Conservation (phyloP, 1,139 yeast species). For the Yamadazyma taylorii region DNA sequence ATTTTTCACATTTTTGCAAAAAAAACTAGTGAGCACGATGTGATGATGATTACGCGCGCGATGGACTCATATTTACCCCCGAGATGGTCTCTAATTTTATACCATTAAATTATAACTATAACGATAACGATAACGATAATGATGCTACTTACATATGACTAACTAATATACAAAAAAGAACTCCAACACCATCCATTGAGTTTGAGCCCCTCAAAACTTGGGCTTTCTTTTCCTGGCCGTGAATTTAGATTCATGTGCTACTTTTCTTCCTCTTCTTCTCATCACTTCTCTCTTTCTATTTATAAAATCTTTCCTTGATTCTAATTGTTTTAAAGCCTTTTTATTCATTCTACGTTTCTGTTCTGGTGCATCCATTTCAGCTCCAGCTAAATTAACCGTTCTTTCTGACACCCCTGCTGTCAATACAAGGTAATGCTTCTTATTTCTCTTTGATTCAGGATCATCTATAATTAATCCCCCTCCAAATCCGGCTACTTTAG, state of each 20-base stretch:
- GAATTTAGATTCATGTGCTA: slow-evolving; percentile 87
- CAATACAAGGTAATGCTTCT: slow-evolving; percentile 84
- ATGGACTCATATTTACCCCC: slow-evolving; percentile 1
- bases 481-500: slow-evolving; percentile 92
- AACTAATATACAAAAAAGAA: slow-evolving; percentile 10
- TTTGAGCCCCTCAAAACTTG: slow-evolving; percentile 62
- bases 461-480: slow-evolving; percentile 95
- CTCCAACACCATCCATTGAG: too few relatives aligned
- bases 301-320: slow-evolving; percentile 78
- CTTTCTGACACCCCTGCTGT: slow-evolving; percentile 82
- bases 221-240: slow-evolving; percentile 93
- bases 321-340: slow-evolving; percentile 58
- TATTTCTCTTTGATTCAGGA: slow-evolving; percentile 88
- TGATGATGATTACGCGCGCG: background rate
- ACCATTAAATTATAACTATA: too few relatives aligned
- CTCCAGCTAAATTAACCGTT: slow-evolving; percentile 72
- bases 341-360: slow-evolving; percentile 43
- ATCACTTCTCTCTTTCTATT: slow-evolving; percentile 89
- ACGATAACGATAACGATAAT: too few relatives aligned
- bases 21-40: too few relatives aligned
- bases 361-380: slow-evolving; percentile 68
- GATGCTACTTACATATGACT: slow-evolving; percentile 1
- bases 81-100: background rate
- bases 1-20: slow-evolving; percentile 7
- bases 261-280: slow-evolving; percentile 87